These are phyloP conservation scores for Lachnellula arida DNA, from an alignment of 2,329 filamentous ascomycete species.

Conservation along the genomic window DNA sequence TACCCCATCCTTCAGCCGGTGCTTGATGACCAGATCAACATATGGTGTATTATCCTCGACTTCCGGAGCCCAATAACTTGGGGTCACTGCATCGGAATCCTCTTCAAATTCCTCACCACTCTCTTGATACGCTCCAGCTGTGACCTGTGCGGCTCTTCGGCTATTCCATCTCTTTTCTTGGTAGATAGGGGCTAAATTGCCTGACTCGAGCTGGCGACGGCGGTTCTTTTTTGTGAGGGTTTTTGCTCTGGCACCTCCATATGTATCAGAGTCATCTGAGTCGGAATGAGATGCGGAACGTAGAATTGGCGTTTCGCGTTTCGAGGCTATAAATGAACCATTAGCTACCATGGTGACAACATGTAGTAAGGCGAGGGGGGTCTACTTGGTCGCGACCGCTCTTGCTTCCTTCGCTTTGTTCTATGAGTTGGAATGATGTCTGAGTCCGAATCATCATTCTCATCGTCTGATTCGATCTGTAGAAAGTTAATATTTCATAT, in stretches of 20 bases:
- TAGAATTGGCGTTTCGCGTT: slow-evolving; percentile 52
- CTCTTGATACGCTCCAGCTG: slow-evolving; percentile 59
- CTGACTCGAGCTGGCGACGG: slow-evolving; percentile 64
- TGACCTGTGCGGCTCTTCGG: slow-evolving; percentile 71
- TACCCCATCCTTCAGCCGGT: slow-evolving; percentile 68
- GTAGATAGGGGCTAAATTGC: slow-evolving; percentile 59
- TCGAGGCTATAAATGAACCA: slow-evolving; percentile 46
- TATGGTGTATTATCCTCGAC: slow-evolving; percentile 76
- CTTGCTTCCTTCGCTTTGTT: slow-evolving; percentile 64
- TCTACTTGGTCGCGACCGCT: slow-evolving; percentile 60
- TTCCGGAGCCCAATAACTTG: slow-evolving; percentile 65
- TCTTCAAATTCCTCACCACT: slow-evolving; percentile 62
- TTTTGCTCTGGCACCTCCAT: slow-evolving; percentile 70
- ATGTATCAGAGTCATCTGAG: slow-evolving; percentile 67
- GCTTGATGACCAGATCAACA: slow-evolving; percentile 87
- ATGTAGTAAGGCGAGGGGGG: slow-evolving; percentile 16
- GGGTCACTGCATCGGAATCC: slow-evolving; percentile 59
- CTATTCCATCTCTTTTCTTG: slow-evolving; percentile 90
- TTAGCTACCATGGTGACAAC: slow-evolving; percentile 8
- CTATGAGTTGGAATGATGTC: slow-evolving; percentile 59
- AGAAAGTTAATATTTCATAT: slow-evolving; percentile 17
- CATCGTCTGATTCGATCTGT: slow-evolving; percentile 53
- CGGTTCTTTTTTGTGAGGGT: slow-evolving; percentile 72
- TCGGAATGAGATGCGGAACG: slow-evolving; percentile 58
- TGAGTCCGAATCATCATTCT: slow-evolving; percentile 64